Evolutionary conservation across 2,329 filamentous ascomycete species (phyloP), one percentile per base, ranked within the genome.

Genomic region (Sporothrix curviconia): DNA sequence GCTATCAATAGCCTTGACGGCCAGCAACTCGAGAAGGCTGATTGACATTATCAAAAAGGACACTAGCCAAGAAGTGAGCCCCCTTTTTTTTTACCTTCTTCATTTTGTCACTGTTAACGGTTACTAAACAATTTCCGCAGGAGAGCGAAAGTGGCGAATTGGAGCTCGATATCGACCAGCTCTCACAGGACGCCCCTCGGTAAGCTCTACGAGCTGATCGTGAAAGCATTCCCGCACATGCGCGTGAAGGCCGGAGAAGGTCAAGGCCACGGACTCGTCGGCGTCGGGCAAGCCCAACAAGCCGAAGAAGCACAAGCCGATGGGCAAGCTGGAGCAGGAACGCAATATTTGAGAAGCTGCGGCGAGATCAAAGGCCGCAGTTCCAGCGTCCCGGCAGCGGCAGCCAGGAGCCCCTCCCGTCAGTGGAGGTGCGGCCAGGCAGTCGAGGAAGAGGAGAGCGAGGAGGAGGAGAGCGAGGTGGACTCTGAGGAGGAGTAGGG

Each of bases 31-130:
- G 81, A 86, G 51, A 83, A 84, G 64, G 90, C 92, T n/a, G 0
- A 89, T 96, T 32, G 84, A 87, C 59, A 92, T 97, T 61, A 97
- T 99, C 68, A 90, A 95, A 70, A 84, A 83, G 63, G 92, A 95
- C 64, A 95, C 75, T 72, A 89, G 76, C 75, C 89, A 74, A 77
- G 87, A 78, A 78, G 94, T 75, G 87, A 78, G 78, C 94, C 75
- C 15, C 15, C 22, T 70, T 69, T 71, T 66, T 58, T 46, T 7
- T 8, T 22, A 46, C 47, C 11, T 12, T 12, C 6, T 39, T 42
- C 49, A 11, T 15, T 34, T 36, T 24, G 5, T 17, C 3, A 17
- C 4, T 7, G 9, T 12, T 34, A 2, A 28, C 5, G 3, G 12
- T 3, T 51, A 25, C 8, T 3, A n/a, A 4, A 28, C 25, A 57